A percentile compares a stretch with the other conserved stretches of the same genome.
These are phyloP conservation scores for Hypoxylon perforatum DNA, from an alignment of 495 filamentous ascomycete genomes.

Conservation along the genomic window DNA sequence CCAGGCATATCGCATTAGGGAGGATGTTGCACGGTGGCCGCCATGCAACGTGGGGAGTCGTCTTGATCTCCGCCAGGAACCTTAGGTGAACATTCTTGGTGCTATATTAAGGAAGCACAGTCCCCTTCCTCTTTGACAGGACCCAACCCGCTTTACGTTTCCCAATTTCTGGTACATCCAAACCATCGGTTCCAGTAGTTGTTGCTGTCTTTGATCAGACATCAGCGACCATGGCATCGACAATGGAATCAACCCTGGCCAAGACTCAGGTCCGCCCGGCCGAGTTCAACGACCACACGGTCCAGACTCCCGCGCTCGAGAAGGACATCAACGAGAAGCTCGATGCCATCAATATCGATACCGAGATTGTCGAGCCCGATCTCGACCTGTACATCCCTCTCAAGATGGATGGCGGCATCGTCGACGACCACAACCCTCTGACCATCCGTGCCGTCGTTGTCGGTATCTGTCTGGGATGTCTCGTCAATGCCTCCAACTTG, in stretches of 20 bases:
- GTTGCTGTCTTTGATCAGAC: slow-evolving; percentile 23
- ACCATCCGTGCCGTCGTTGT: slow-evolving; percentile 67
- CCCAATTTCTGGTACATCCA: slow-evolving; percentile 8
- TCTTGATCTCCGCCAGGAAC: slow-evolving; percentile 5
- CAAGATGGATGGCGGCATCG: slow-evolving; percentile 54
- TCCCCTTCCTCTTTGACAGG: slow-evolving; percentile 7
- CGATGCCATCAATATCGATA: slow-evolving; percentile 34
- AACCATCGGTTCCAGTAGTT: slow-evolving; percentile 17
- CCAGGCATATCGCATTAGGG: slow-evolving; percentile 12
- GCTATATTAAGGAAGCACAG: slow-evolving; percentile 24
- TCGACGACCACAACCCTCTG: slow-evolving; percentile 61
- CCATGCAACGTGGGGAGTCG: slow-evolving; percentile 22
- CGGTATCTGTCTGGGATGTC: slow-evolving; percentile 66
- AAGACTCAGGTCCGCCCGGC: slow-evolving; percentile 33
- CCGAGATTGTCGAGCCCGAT: slow-evolving; percentile 47
- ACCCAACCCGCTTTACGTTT: slow-evolving; percentile 7
- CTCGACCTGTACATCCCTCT: slow-evolving; percentile 62
- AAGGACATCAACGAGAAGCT: slow-evolving; percentile 36
- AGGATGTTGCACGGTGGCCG: slow-evolving; percentile 21
- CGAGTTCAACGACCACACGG: slow-evolving; percentile 32
- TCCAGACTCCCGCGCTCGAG: slow-evolving; percentile 17
- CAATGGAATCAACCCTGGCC: slow-evolving; percentile 26
- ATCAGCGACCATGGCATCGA: slow-evolving; percentile 39
- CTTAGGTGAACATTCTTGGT: slow-evolving; percentile 2
- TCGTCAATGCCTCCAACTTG: slow-evolving; percentile 73